These are phyloP conservation scores for Yamadazyma conglobata DNA, from an alignment of 1,139 yeast species.

Conservation along the genomic window DNA sequence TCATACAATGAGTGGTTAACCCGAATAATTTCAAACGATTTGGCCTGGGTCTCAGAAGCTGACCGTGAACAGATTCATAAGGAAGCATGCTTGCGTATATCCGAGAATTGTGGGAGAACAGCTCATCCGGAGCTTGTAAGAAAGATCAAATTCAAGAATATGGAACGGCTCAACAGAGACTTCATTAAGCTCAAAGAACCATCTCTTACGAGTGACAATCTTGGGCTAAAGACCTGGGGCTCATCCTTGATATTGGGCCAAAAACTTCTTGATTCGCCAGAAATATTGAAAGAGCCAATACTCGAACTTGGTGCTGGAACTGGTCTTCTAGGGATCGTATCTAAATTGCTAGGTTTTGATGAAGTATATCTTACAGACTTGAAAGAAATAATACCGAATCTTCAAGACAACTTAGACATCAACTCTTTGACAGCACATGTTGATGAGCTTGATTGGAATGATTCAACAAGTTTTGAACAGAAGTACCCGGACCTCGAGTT, in stretches of 20 bases:
- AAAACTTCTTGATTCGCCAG: constrained; percentile 31
- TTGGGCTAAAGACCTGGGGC: constrained; percentile 97
- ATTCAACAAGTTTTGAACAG: constrained; percentile 41
- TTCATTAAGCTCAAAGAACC: constrained; percentile 67
- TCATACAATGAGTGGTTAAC: constrained; percentile 62
- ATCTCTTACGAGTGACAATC: constrained; percentile 76
- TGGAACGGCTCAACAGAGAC: constrained; percentile 17
- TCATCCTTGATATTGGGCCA: constrained; percentile 72
- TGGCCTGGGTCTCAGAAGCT: constrained; percentile 45
- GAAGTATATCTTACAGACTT: constrained; percentile 69
- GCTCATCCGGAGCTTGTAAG: constrained; percentile 75
- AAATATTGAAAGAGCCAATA: constrained; percentile 39
- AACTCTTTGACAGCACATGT: constrained; percentile 44
- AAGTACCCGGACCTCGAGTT: constrained; percentile 28
- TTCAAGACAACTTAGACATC: constrained; percentile 51
- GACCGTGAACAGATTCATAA: constrained; percentile 45
- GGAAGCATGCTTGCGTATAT: constrained; percentile 60
- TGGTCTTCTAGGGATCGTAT: constrained; percentile 78
- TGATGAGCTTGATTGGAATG: constrained; percentile 73
- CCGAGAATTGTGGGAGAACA: constrained; percentile 83
- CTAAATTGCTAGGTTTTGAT: constrained; percentile 45
- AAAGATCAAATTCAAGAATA: constrained; percentile 34
- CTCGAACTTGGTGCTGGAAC: constrained; percentile 94
- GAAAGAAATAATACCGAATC: constrained; percentile 69
- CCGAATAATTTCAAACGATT: constrained; percentile 53